Evolutionary conservation across 805 yeast genomes (phyloP), one percentile per base, ranked within the genome.

Genomic region (Suhomyces xylopsoci): DNA sequence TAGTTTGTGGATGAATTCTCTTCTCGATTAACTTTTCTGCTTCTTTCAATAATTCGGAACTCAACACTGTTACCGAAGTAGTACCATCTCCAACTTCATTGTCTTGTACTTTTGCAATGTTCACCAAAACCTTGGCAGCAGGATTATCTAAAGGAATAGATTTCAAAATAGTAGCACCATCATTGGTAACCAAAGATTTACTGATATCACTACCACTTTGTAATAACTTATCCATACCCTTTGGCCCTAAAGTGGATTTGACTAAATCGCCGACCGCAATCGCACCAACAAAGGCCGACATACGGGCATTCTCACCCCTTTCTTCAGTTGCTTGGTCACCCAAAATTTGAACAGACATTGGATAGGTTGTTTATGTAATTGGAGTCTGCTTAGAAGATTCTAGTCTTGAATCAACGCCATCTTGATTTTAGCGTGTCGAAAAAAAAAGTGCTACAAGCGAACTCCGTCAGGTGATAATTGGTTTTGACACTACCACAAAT

Each of bases 31-130:
- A 81, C 67, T 85, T 85, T 71, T 94, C 97, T 32, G 98, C 97
- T 74, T 93, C 97, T 68, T 96, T 83, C 60, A 94, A 78, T 54
- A 94, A 79, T 71, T 94, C 98, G 8, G 97, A 92, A 43, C 93
- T 85, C 53, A 93, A 74, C 10, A 94, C 88, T 0, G 97, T 91
- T 30, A 96, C 99, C 24, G 97, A 88, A 0, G 99, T 93, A 42
- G 99, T 94, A 60, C 99, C 99, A 67, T 94, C 98, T 55, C 98
- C 98, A 59, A 93, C 97, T 70, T 93, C 97, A 55, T 96, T 97
- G 69, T 94, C 99, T 76, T 94, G 99, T 19, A 96, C 93, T 69
- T 94, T 87, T 48, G 97, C 87, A 52, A 94, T 88, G 67, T 96
- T 96, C 30, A 96, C 99, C 59, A 94, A 77, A 51, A 93, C 93